A percentile compares a stretch with the other conserved stretches of the same genome.
phyloP scores from a whole-genome alignment of 345 rosid genomes.

The Mangifera indica region DNA sequence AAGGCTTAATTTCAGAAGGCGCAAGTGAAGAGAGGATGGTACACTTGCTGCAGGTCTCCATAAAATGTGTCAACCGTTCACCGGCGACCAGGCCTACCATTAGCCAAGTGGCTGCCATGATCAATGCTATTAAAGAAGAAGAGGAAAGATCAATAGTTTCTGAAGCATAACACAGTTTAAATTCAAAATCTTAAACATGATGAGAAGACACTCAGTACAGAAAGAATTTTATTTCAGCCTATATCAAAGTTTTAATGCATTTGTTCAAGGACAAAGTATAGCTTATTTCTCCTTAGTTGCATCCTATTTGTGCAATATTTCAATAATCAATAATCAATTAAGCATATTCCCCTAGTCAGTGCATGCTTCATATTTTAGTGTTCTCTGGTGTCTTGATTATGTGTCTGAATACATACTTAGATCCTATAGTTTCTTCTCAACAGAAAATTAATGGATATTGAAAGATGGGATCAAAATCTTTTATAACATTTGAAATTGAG shows the following conservation, averaged over 20 bases:
- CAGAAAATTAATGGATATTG: no score
- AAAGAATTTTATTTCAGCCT: background rate
- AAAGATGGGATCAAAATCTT: no score
- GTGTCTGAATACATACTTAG: no score
- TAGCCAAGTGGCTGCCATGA: constrained; percentile 43
- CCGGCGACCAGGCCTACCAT: constrained; percentile 43
- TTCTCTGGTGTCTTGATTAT: no score
- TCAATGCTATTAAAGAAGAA: constrained; percentile 48
- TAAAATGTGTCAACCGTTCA: constrained; percentile 44
- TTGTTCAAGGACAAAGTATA: background rate
- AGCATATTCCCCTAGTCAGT: no score
- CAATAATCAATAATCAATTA: background rate
- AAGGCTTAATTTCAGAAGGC: constrained; percentile 40
- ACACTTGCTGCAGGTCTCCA: constrained; percentile 53
- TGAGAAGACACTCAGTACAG: background rate
- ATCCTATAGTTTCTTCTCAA: no score
- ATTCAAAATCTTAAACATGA: background rate
- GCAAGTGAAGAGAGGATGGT: constrained; percentile 62
- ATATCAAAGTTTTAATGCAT: background rate
- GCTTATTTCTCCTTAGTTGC: background rate
- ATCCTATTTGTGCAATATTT: background rate
- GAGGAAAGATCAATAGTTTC: constrained; percentile 46
- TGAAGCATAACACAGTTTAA: constrained; percentile 21
- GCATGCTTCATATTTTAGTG: no score
- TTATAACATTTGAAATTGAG: no score